Percentiles rank a stretch among this genome's conserved stretches.
These are phyloP conservation scores for Coriaria nepalensis DNA, from an alignment of 306 rosid genomes.

Conservation along the genomic window DNA sequence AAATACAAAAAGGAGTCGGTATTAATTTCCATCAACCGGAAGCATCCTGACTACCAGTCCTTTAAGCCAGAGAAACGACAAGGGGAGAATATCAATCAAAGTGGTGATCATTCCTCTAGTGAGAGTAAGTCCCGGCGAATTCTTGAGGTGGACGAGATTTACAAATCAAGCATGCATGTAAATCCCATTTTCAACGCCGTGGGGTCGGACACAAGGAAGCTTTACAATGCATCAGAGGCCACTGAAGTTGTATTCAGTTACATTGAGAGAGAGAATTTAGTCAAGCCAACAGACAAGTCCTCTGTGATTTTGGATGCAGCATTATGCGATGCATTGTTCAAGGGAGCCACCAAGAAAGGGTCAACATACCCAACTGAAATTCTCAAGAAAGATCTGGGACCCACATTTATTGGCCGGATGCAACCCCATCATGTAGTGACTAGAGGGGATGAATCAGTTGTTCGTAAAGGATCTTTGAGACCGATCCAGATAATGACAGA, in stretches of 20 bases:
- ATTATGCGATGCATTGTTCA: conserved; percentile 76
- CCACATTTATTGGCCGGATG: conserved; percentile 64
- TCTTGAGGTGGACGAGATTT: conserved; percentile 77
- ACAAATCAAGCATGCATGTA: conserved; percentile 76
- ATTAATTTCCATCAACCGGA: conserved; percentile 39
- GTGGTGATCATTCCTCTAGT: conserved; percentile 25
- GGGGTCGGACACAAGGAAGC: conserved; percentile 53
- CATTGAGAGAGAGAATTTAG: conserved; percentile 60
- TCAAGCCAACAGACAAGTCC: conserved; percentile 54
- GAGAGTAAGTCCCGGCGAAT: conserved; percentile 38
- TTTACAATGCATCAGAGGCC: conserved; percentile 69
- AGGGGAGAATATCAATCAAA: conserved; percentile 50
- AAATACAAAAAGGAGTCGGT: conserved; percentile 70
- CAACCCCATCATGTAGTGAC: conserved; percentile 81
- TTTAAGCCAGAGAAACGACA: conserved; percentile 78
- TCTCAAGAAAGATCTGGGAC: conserved; percentile 71
- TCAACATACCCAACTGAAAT: conserved; percentile 72
- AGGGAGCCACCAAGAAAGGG: conserved; percentile 83
- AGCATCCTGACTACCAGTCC: conserved; percentile 60
- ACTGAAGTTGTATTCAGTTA: conserved; percentile 58
- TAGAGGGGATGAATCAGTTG: conserved; percentile 70
- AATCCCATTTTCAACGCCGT: conserved; percentile 64
- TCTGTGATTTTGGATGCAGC: conserved; percentile 49
- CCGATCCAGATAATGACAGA: conserved; percentile 80
- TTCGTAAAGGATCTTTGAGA: conserved; percentile 78